Percentiles rank a stretch among this genome's conserved stretches.
These are phyloP conservation scores for Ceratocystis albifundus DNA, from an alignment of 2,329 filamentous ascomycete genomes.

Conservation along the genomic window DNA sequence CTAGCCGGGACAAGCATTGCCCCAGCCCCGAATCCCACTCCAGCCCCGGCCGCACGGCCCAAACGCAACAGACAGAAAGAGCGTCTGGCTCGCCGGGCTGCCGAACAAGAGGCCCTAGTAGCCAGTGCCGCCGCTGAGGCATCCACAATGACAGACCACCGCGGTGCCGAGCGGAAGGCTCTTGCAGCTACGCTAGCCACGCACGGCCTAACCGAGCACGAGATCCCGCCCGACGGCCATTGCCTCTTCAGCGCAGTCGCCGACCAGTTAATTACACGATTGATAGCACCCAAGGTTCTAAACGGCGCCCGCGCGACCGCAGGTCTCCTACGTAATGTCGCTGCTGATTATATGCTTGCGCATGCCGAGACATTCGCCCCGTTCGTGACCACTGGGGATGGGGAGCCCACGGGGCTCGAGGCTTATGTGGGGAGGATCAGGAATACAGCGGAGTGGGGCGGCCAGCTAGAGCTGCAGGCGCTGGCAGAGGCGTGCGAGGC, in stretches of 20 bases:
- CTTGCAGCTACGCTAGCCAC: slow-evolving; percentile 58
- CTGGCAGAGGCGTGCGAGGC: slow-evolving; percentile 70
- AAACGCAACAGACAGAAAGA: slow-evolving; percentile 90
- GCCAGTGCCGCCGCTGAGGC: slow-evolving; percentile 58
- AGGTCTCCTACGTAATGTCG: slow-evolving; percentile 49
- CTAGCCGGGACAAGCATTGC: slow-evolving; percentile 21
- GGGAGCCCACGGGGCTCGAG: slow-evolving; percentile 38
- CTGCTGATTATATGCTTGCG: slow-evolving; percentile 63
- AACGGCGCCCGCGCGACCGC: slow-evolving; percentile 25
- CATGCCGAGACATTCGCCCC: slow-evolving; percentile 73
- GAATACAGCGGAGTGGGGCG: slow-evolving; percentile 91
- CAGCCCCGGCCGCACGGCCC: slow-evolving; percentile 30
- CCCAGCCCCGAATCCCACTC: neutral
- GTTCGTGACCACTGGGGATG: slow-evolving; percentile 64
- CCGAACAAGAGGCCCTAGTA: slow-evolving; percentile 56
- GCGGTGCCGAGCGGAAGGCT: slow-evolving; percentile 54
- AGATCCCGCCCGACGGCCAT: slow-evolving; percentile 83
- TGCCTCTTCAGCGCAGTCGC: slow-evolving; percentile 89
- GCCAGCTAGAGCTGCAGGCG: slow-evolving; percentile 78
- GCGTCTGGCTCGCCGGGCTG: slow-evolving; percentile 74
- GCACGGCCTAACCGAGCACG: slow-evolving; percentile 57
- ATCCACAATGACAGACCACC: slow-evolving; percentile 58
- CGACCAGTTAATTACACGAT: slow-evolving; percentile 50
- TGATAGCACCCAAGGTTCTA: slow-evolving; percentile 32
- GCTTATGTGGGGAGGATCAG: slow-evolving; percentile 64